Evolutionary conservation across 305 asterid genomes (phyloP), one percentile per base, ranked within the genome.

Genomic region (Fraxinus latifolia): DNA sequence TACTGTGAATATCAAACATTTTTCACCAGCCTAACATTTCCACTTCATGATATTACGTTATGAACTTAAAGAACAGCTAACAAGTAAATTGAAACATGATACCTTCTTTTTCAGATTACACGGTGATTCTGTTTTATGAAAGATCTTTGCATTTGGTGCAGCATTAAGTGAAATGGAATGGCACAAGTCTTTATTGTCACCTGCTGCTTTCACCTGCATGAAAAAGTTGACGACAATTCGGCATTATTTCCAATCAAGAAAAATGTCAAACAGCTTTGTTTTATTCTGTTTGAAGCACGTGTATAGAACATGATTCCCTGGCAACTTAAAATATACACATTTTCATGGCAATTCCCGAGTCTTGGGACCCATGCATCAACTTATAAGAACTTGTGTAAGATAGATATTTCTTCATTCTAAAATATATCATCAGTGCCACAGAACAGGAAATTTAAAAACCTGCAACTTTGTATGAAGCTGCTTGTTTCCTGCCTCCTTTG

Each of bases 121-220:
- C 60, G 88, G 74, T 80, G 81, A 53, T 55, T 84, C 84, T 78
- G 44, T 77, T 76, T 53, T 84, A 14, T 77, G 82, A 83, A 88
- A 85, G 60, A 58, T 65, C 79, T 79, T 87, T 3, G 85, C 75
- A 39, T 27, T 83, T 84, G 87, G 87, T 55, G 82, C 82, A 25
- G 83, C 86, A 80, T 82, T 86, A 53, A 80, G 60, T 74, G 83
- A 71, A 71, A 53, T 2, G 68, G 89, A 82, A 50, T 42, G 80
- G 53, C 74, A 76, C 80, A 82, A 67, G 79, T 79, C 88, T 84
- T 80, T 89, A 42, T 79, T 39, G 27, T 58, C 81, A 74, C 83
- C 77, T 83, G 84, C 87, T 88, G 86, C 80, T 73, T 84, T 93
- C 72, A 33, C 88, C 95, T 91, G 93, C 89, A 86, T 53, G 70